Percentiles rank a stretch among this genome's conserved stretches.
Evolutionary conservation across 495 filamentous ascomycete species (phyloP).

Genomic region (Aspergillus ostianus): DNA sequence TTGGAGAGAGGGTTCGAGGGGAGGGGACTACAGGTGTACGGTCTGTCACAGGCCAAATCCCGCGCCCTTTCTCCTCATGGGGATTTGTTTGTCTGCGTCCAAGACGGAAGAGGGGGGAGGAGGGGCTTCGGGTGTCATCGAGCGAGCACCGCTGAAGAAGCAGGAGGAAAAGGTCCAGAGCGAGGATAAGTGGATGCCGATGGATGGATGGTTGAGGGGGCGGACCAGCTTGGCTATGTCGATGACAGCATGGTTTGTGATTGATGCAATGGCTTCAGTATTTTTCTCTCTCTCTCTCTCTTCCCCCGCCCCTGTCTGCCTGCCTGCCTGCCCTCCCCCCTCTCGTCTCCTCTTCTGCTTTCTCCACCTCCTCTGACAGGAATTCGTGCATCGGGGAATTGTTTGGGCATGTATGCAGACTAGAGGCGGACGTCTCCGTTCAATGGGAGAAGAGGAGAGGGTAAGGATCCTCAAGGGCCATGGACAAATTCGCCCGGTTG

Average conservation of each 20-base stretch:
- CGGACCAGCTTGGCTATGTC: neutral
- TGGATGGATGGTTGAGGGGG: neutral
- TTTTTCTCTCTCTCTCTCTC: too few species aligned
- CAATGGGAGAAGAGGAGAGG: constrained; percentile 11
- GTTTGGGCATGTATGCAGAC: constrained; percentile 31
- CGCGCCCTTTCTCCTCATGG: neutral
- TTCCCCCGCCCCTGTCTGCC: too few species aligned
- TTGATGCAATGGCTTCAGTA: neutral
- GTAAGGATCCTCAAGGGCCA: constrained; percentile 8
- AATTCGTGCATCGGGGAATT: neutral
- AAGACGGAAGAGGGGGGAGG: neutral
- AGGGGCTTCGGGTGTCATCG: neutral
- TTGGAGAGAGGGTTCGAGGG: neutral
- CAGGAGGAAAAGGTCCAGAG: neutral
- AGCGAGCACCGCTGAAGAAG: neutral
- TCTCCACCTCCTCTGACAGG: constrained; percentile 6
- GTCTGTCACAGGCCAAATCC: neutral
- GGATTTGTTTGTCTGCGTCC: neutral
- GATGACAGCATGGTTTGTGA: neutral
- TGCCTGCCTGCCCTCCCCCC: too few species aligned
- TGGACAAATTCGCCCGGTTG: constrained; percentile 21
- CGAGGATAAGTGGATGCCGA: neutral
- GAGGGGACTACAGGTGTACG: too few species aligned
- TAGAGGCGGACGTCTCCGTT: neutral
- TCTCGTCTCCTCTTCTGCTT: neutral